Percentiles rank a stretch among this genome's conserved stretches.
These are phyloP conservation scores for Coemansia sp. DNA, from an alignment of 192 early-diverging fungal genomes.

Conservation along the genomic window DNA sequence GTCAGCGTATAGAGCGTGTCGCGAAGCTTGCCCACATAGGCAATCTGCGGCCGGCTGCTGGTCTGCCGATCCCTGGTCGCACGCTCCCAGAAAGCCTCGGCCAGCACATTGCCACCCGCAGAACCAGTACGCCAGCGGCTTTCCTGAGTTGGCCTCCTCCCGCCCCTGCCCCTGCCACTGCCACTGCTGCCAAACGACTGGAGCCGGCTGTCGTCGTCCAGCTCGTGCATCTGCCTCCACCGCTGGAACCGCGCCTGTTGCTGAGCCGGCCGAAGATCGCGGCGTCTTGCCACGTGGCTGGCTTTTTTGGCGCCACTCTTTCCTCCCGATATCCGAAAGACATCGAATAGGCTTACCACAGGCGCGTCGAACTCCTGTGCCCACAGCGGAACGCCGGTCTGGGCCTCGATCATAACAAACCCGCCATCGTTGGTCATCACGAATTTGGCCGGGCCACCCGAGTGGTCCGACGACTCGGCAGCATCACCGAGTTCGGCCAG, in stretches of 20 bases:
- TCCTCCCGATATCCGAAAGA: slow-evolving; percentile 47
- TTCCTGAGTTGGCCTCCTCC: slow-evolving; percentile 9
- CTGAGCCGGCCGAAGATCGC: slow-evolving; percentile 33
- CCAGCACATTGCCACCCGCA: slow-evolving; percentile 40
- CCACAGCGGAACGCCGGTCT: slow-evolving; percentile 56
- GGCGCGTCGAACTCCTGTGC: slow-evolving; percentile 56
- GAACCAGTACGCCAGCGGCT: slow-evolving; percentile 46
- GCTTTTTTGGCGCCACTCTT: background rate
- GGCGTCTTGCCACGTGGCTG: slow-evolving; percentile 35
- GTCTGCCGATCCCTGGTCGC: slow-evolving; percentile 7
- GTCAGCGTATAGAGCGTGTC: slow-evolving; percentile 73
- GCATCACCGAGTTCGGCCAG: slow-evolving; percentile 58
- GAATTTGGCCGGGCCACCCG: slow-evolving; percentile 36
- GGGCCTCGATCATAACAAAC: slow-evolving; percentile 46
- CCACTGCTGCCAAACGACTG: background rate
- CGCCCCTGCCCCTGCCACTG: background rate
- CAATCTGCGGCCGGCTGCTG: slow-evolving; percentile 32
- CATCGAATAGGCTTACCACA: slow-evolving; percentile 59
- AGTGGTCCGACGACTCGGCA: slow-evolving; percentile 54
- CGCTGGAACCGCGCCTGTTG: slow-evolving; percentile 28
- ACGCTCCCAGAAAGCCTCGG: slow-evolving; percentile 47
- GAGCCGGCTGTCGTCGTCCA: slow-evolving; percentile 11
- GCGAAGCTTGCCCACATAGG: slow-evolving; percentile 65
- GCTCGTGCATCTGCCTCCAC: slow-evolving; percentile 33
- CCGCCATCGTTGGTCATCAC: slow-evolving; percentile 48